Conservation (phyloP, 306 rosid species). For the Fragaria ananassa region DNA sequence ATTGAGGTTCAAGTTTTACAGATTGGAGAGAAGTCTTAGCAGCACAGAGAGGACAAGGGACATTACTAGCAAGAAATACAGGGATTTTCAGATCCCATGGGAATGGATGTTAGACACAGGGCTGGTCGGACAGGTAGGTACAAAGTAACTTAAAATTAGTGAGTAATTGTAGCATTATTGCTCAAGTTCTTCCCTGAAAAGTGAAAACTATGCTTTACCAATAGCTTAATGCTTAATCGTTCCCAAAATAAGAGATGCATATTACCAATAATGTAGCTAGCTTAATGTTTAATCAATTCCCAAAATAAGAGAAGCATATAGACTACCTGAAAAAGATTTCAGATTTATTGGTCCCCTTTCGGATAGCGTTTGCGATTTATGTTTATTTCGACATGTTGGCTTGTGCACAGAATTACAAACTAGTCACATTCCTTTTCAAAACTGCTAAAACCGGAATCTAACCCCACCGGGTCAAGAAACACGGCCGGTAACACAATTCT, state of each 20-base stretch:
- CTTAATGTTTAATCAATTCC: background rate
- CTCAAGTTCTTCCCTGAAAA: conserved; percentile 9
- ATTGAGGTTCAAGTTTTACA: conserved; percentile 27
- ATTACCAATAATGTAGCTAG: background rate
- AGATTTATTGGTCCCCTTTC: background rate
- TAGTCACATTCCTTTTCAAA: too few species aligned
- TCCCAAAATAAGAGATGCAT: too few species aligned
- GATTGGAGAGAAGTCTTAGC: conserved; percentile 74
- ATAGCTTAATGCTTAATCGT: background rate
- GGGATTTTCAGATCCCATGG: conserved; percentile 76
- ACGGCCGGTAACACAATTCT: too few species aligned
- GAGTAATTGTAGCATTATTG: background rate
- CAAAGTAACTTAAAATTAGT: background rate
- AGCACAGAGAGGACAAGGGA: conserved; percentile 71
- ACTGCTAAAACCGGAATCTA: too few species aligned
- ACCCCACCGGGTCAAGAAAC: too few species aligned
- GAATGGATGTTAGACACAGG: conserved; percentile 84
- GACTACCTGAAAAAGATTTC: background rate
- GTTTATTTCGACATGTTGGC: too few species aligned
- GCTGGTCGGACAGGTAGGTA: conserved; percentile 65
- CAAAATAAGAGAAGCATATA: background rate
- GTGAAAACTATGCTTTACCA: conserved; percentile 1
- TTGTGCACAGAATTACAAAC: too few species aligned
- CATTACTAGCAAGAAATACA: conserved; percentile 56
- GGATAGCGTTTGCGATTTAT: too few species aligned